Percentiles rank a stretch among this genome's conserved stretches.
phyloP scores from a whole-genome alignment of 495 filamentous ascomycete genomes.

The Podospora didyma region DNA sequence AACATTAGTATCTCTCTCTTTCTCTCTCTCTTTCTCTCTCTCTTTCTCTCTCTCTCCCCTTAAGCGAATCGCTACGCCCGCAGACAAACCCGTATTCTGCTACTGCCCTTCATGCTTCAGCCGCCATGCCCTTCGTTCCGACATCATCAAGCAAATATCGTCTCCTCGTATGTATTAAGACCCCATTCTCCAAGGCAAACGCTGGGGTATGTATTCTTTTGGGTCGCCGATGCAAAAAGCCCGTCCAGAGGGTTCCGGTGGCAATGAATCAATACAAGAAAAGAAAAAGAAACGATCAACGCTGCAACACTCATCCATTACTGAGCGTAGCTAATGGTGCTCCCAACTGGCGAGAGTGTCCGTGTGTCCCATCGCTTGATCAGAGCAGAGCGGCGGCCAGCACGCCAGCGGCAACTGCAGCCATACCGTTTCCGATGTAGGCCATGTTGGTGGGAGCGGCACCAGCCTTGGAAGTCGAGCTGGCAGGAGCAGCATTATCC shows the following conservation, averaged over 20 bases:
- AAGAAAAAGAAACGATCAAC: conserved; percentile 18
- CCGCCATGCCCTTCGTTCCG: conserved; percentile 11
- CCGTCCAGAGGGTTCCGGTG: conserved; percentile 24
- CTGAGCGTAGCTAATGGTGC: background rate
- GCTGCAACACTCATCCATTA: conserved; percentile 6
- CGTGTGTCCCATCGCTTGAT: background rate
- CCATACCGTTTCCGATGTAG: conserved; percentile 26
- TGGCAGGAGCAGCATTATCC: background rate
- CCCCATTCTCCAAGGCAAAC: conserved; percentile 9
- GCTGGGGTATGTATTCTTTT: conserved; percentile 20
- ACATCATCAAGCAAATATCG: conserved; percentile 21
- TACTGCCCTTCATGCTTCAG: background rate
- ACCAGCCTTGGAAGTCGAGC: conserved; percentile 10
- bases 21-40: too few species aligned
- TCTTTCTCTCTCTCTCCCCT: too few species aligned
- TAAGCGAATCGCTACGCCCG: background rate
- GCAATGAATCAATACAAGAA: conserved; percentile 28
- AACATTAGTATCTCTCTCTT: background rate
- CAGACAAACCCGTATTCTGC: background rate
- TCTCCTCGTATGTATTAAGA: conserved; percentile 22
- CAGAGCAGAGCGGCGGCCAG: conserved; percentile 32
- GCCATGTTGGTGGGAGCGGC: conserved; percentile 23
- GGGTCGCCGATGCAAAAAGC: conserved; percentile 17
- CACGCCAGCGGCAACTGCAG: conserved; percentile 29
- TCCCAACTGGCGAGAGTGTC: background rate